Percentiles rank a stretch among this genome's conserved stretches.
These are phyloP conservation scores for Cadophora malorum DNA, from an alignment of 2,329 filamentous ascomycete genomes.

Conservation along the genomic window DNA sequence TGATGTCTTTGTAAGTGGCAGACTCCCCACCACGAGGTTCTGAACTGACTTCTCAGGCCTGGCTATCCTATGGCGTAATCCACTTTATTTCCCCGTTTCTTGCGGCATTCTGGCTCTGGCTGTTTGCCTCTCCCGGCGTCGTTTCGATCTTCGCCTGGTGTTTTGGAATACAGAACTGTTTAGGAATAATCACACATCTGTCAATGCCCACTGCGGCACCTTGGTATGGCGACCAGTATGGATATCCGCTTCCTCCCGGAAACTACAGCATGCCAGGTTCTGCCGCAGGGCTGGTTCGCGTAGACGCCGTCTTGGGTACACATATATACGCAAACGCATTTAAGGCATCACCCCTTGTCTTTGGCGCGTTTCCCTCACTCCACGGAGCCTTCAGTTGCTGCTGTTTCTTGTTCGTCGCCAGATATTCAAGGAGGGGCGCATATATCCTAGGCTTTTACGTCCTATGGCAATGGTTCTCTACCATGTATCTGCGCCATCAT, in stretches of 20 bases:
- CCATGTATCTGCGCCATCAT: slow-evolving; percentile 96
- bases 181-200: slow-evolving; percentile 85
- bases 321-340: slow-evolving; percentile 93
- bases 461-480: slow-evolving; percentile 95
- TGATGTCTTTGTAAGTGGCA: slow-evolving; percentile 38
- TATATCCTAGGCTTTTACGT: slow-evolving; percentile 76
- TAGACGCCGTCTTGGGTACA: slow-evolving; percentile 85
- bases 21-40: slow-evolving; percentile 48
- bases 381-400: slow-evolving; percentile 95
- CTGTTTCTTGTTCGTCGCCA: slow-evolving; percentile 76
- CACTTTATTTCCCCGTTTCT: slow-evolving; percentile 88
- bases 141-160: slow-evolving; percentile 82
- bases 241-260: slow-evolving; percentile 74
- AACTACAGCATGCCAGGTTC: slow-evolving; percentile 91
- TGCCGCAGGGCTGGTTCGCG: slow-evolving; percentile 84
- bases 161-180: slow-evolving; percentile 91
- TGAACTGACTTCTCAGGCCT: slow-evolving; percentile 77
- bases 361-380: slow-evolving; percentile 90
- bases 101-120: slow-evolving; percentile 78
- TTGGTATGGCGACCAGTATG: slow-evolving; percentile 94
- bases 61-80: slow-evolving; percentile 91
- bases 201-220: slow-evolving; percentile 90
- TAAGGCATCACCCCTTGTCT: slow-evolving; percentile 86
- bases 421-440: slow-evolving; percentile 59
- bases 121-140: slow-evolving; percentile 85